Conservation (phyloP, 768 basidiomycete genomes). For the Pulveroboletus sp. region DNA sequence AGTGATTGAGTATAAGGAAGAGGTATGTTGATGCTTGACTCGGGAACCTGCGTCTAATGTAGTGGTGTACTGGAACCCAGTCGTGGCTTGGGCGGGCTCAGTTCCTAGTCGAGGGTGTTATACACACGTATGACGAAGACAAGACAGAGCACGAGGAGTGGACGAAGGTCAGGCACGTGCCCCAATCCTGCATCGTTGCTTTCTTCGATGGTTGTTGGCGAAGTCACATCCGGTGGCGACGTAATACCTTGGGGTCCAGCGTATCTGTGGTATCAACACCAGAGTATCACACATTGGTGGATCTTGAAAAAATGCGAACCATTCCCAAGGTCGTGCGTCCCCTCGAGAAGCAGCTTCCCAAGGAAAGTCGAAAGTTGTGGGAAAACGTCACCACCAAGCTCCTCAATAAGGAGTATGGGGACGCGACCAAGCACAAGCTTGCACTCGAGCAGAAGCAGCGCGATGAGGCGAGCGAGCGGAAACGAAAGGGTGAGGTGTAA, state of each 20-base stretch:
- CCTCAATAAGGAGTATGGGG: slow-evolving; percentile 78
- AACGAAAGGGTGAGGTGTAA: slow-evolving; percentile 72
- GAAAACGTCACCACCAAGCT: slow-evolving; percentile 71
- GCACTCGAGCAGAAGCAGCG: slow-evolving; percentile 90
- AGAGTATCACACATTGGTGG: slow-evolving; percentile 68
- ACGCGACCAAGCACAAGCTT: slow-evolving; percentile 90
- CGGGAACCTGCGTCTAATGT: neutral
- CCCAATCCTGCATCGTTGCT: slow-evolving; percentile 68
- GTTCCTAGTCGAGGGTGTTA: slow-evolving; percentile 82
- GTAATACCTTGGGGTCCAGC: slow-evolving; percentile 46
- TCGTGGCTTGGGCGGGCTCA: slow-evolving; percentile 89
- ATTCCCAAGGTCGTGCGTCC: slow-evolving; percentile 86
- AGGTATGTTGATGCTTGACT: slow-evolving; percentile 50
- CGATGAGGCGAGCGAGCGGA: slow-evolving; percentile 83
- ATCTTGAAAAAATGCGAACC: slow-evolving; percentile 63
- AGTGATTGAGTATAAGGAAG: slow-evolving; percentile 93
- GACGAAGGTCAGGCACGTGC: slow-evolving; percentile 89
- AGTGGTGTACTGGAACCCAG: slow-evolving; percentile 27
- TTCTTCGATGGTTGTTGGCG: slow-evolving; percentile 88
- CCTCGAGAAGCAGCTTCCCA: slow-evolving; percentile 66
- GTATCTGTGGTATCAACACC: slow-evolving; percentile 37
- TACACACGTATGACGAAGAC: slow-evolving; percentile 73
- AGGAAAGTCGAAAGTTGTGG: slow-evolving; percentile 89
- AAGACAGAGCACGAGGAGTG: slow-evolving; percentile 62
- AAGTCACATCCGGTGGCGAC: slow-evolving; percentile 75